A percentile compares a stretch with the other conserved stretches of the same genome.
Conservation (phyloP, 179 eudicot species). For the Corrigiola litoralis region DNA sequence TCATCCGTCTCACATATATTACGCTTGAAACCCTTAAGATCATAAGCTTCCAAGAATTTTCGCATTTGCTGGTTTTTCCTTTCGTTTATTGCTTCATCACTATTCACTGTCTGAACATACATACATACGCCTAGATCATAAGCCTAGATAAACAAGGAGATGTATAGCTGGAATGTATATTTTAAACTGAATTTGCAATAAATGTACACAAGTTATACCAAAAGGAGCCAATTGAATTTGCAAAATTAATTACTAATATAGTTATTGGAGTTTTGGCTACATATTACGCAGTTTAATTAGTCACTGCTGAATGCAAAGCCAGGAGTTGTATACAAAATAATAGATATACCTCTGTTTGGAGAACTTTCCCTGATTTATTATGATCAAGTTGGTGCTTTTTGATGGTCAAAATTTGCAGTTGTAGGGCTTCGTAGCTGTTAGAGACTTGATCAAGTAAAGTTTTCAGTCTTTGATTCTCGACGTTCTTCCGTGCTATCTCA, state of each 20-base stretch:
- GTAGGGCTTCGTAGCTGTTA: slow-evolving; percentile 27
- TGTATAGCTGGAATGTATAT: too few relatives aligned
- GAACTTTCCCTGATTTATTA: slow-evolving; percentile 10
- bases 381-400: slow-evolving; percentile 20
- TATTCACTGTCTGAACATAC: slow-evolving; percentile 4
- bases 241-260: too few relatives aligned
- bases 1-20: not conserved
- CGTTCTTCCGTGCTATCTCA: slow-evolving; percentile 31
- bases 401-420: slow-evolving; percentile 33
- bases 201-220: too few relatives aligned
- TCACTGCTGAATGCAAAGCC: not conserved
- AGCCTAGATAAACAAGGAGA: not conserved
- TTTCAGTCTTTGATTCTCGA: slow-evolving; percentile 43
- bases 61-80: slow-evolving; percentile 1
- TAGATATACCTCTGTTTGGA: slow-evolving; percentile 13
- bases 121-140: not conserved
- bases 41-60: slow-evolving; percentile 16
- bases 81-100: slow-evolving; percentile 5
- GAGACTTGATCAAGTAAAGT: slow-evolving; percentile 35
- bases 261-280: too few relatives aligned
- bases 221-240: too few relatives aligned
- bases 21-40: not conserved
- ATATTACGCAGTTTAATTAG: not conserved
- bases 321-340: not conserved
- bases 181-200: too few relatives aligned